A percentile compares a stretch with the other conserved stretches of the same genome.
phyloP scores from a whole-genome alignment of 1,139 yeast species.

The Taphrina pruni region DNA sequence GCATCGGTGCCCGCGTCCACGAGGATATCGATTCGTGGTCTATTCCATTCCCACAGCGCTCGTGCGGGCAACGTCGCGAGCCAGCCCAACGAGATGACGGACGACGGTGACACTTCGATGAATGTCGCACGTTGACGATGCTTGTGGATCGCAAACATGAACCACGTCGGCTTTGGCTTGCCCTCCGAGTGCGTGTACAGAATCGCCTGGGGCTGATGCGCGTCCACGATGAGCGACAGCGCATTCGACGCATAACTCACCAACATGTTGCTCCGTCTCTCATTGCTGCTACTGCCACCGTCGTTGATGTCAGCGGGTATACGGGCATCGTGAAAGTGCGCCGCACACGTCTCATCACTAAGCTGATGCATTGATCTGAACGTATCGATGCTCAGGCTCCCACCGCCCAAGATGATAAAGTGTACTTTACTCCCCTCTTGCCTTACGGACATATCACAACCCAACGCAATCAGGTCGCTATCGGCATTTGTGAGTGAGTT shows the following conservation, averaged over 20 bases:
- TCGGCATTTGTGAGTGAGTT: constrained; percentile 5
- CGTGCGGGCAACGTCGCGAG: constrained; percentile 12
- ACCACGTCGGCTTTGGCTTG: constrained; percentile 22
- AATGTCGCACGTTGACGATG: neutral
- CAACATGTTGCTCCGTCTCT: neutral
- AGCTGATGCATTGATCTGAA: neutral
- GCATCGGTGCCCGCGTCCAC: constrained; percentile 8
- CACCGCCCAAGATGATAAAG: constrained; percentile 15
- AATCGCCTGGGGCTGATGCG: constrained; percentile 6
- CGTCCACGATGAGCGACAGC: neutral
- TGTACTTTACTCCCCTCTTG: neutral
- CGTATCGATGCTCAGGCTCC: neutral
- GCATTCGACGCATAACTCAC: constrained; percentile 12
- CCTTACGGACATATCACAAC: constrained; percentile 12
- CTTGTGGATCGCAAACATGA: neutral
- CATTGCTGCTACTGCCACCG: neutral
- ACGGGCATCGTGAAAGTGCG: constrained; percentile 26
- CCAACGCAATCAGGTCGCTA: constrained; percentile 7
- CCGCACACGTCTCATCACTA: neutral
- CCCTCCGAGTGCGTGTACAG: constrained; percentile 14
- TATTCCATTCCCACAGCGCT: constrained; percentile 4
- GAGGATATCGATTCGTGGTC: constrained; percentile 19
- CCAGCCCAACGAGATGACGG: constrained; percentile 1
- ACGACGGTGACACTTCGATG: neutral
- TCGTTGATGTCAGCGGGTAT: neutral